Percentiles rank a stretch among this genome's conserved stretches.
These are phyloP conservation scores for Colletotrichum lupini DNA, from an alignment of 2,329 filamentous ascomycete species.

Conservation along the genomic window DNA sequence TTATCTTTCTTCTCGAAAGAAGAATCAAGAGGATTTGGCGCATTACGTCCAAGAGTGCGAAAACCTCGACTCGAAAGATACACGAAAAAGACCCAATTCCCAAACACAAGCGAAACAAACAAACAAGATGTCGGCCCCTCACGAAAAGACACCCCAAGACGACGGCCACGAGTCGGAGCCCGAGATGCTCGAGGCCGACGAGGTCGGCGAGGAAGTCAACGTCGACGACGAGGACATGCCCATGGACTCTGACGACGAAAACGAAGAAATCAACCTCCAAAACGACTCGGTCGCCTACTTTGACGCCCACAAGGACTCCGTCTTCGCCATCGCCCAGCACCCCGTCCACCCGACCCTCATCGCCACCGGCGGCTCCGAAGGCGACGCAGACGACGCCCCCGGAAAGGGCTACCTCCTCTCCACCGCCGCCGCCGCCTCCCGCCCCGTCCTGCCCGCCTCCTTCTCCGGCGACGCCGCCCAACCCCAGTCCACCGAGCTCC, in stretches of 20 bases:
- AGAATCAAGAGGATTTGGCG: not conserved
- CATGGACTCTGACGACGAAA: slow-evolving; percentile 82
- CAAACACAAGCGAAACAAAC: not conserved
- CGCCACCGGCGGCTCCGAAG: slow-evolving; percentile 83
- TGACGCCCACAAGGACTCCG: slow-evolving; percentile 87
- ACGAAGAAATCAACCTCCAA: slow-evolving; percentile 80
- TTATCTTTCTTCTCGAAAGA: not conserved
- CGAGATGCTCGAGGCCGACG: slow-evolving; percentile 80
- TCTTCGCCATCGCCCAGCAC: slow-evolving; percentile 96
- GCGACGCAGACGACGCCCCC: slow-evolving; percentile 66
- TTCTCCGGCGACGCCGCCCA: slow-evolving; percentile 69
- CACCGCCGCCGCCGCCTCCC: slow-evolving; percentile 69
- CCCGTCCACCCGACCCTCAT: slow-evolving; percentile 81
- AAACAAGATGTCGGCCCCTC: slow-evolving; percentile 26
- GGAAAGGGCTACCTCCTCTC: slow-evolving; percentile 92
- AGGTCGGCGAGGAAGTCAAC: slow-evolving; percentile 80
- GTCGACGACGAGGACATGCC: slow-evolving; percentile 72
- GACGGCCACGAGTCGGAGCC: slow-evolving; percentile 53
- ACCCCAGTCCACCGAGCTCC: slow-evolving; percentile 65
- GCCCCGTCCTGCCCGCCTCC: slow-evolving; percentile 80
- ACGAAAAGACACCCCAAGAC: slow-evolving; percentile 21
- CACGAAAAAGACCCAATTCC: not conserved
- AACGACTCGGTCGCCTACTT: slow-evolving; percentile 97
- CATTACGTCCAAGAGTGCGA: not conserved
- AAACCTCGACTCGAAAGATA: not conserved